A percentile compares a stretch with the other conserved stretches of the same genome.
phyloP scores from a whole-genome alignment of 192 early-diverging fungal species.

The Oehlia diaphana region DNA sequence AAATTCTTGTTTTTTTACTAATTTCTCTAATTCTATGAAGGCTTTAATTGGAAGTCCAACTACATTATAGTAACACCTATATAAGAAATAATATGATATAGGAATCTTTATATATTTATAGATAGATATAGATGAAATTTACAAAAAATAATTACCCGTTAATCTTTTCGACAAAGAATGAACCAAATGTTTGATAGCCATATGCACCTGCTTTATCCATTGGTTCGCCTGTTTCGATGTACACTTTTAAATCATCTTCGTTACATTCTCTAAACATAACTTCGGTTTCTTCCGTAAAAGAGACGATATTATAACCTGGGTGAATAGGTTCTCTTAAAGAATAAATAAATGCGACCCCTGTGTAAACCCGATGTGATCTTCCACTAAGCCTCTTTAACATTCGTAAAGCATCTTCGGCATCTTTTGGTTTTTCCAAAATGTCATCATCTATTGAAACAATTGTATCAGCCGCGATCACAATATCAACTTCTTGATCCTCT shows the following conservation, averaged over 20 bases:
- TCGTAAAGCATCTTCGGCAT: constrained; percentile 53
- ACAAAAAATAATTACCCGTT: constrained; percentile 6
- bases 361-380: constrained; percentile 69
- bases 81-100: neutral
- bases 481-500: constrained; percentile 40
- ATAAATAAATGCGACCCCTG: constrained; percentile 65
- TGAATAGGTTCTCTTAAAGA: constrained; percentile 17
- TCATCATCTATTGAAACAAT: constrained; percentile 61
- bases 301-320: constrained; percentile 27
- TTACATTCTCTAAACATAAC: constrained; percentile 67
- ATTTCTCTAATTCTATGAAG: constrained; percentile 10
- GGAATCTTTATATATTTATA: neutral
- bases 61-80: constrained; percentile 28
- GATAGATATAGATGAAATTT: neutral
- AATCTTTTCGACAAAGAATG: constrained; percentile 22
- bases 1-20: constrained; percentile 12
- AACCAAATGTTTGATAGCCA: constrained; percentile 16
- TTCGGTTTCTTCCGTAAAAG: constrained; percentile 62
- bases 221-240: constrained; percentile 52
- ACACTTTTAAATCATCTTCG: constrained; percentile 65
- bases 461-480: constrained; percentile 86
- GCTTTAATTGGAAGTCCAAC: constrained; percentile 20
- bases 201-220: constrained; percentile 74
- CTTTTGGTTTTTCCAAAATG: constrained; percentile 84
- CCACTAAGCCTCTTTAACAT: constrained; percentile 65